Evolutionary conservation across 768 basidiomycete genomes (phyloP).

Genomic region (Tephrocybe sp.): DNA sequence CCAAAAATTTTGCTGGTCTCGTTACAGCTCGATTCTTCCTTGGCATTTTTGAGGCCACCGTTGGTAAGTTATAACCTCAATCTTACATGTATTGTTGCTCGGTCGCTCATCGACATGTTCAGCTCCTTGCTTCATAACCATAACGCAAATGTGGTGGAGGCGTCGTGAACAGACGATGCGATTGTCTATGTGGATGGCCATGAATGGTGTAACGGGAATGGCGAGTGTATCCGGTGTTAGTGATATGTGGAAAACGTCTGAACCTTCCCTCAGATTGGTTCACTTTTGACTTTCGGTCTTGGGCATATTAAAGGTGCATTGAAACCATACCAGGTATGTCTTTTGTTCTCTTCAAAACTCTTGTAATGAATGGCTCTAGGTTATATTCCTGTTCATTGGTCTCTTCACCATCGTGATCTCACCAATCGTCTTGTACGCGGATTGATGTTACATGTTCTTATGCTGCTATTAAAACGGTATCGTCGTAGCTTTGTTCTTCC

Average conservation of each 20-base stretch:
- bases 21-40: slow-evolving; percentile 41
- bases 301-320: slow-evolving; percentile 37
- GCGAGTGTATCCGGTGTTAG: slow-evolving; percentile 17
- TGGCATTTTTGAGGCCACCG: slow-evolving; percentile 45
- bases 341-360: slow-evolving; percentile 3
- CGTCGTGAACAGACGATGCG: slow-evolving; percentile 45
- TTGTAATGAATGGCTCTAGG: slow-evolving; percentile 16
- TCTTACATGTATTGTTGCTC: slow-evolving; percentile 15
- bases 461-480: not conserved
- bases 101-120: slow-evolving; percentile 20
- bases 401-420: slow-evolving; percentile 35
- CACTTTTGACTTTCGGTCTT: slow-evolving; percentile 39
- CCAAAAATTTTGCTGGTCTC: slow-evolving; percentile 38
- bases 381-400: slow-evolving; percentile 46
- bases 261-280: slow-evolving; percentile 30
- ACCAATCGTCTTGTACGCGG: slow-evolving; percentile 33
- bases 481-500: slow-evolving; percentile 36
- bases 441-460: not conserved
- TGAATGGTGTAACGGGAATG: slow-evolving; percentile 40
- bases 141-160: slow-evolving; percentile 52
- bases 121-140: slow-evolving; percentile 48
- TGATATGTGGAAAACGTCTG: not conserved
- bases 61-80: too few relatives aligned
- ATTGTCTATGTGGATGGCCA: slow-evolving; percentile 39
- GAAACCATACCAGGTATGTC: slow-evolving; percentile 38